A percentile compares a stretch with the other conserved stretches of the same genome.
phyloP scores from a whole-genome alignment of 2,329 filamentous ascomycete species.

The Phoma herbarum region DNA sequence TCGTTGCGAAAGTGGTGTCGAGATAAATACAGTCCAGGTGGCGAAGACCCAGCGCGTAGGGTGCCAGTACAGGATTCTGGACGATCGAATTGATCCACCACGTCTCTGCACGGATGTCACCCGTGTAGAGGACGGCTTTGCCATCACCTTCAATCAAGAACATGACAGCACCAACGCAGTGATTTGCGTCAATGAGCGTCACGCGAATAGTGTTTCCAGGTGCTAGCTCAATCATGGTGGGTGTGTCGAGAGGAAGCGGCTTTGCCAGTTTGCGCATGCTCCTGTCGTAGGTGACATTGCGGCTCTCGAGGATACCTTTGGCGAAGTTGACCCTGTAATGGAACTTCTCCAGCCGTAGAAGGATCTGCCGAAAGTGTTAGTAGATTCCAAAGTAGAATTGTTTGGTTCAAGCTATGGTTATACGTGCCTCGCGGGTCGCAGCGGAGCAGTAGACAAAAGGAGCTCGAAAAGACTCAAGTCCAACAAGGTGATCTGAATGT shows the following conservation, averaged over 20 bases:
- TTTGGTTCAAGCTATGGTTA: not conserved
- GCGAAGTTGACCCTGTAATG: conserved; percentile 83
- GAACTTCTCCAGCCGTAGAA: conserved; percentile 81
- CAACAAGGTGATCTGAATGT: conserved; percentile 87
- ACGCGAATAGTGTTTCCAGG: conserved; percentile 76
- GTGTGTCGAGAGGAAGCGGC: conserved; percentile 81
- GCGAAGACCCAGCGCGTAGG: conserved; percentile 65
- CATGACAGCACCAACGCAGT: conserved; percentile 91
- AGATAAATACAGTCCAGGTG: conserved; percentile 84
- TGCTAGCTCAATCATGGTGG: conserved; percentile 76
- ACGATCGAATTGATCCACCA: conserved; percentile 83
- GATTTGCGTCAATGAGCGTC: conserved; percentile 89
- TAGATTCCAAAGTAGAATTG: not conserved
- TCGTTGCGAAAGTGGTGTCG: conserved; percentile 79
- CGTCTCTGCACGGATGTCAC: conserved; percentile 83
- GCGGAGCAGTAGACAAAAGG: conserved; percentile 92
- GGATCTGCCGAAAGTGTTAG: conserved; percentile 57
- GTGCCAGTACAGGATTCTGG: conserved; percentile 75
- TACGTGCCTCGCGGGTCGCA: conserved; percentile 73
- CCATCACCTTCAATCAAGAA: conserved; percentile 81
- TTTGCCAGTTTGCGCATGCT: conserved; percentile 78
- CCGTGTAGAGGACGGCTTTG: conserved; percentile 84
- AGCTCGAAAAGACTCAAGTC: conserved; percentile 77
- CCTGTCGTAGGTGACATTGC: conserved; percentile 74
- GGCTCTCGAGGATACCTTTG: conserved; percentile 77